Conservation (phyloP, 2,329 filamentous ascomycete species). For the Alternaria sp. region DNA sequence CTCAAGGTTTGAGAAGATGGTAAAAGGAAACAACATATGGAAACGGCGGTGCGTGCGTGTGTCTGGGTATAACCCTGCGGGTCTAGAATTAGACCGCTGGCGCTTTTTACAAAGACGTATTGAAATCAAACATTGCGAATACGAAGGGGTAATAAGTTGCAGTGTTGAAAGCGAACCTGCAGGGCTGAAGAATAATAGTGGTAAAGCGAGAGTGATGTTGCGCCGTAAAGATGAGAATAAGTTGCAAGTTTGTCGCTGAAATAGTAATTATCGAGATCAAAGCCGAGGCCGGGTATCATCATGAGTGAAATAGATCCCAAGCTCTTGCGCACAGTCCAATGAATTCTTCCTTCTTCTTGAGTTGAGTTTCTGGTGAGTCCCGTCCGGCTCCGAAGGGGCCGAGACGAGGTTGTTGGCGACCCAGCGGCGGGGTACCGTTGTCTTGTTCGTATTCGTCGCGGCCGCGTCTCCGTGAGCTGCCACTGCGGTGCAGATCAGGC, state of each 20-base stretch:
- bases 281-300: constrained; percentile 22
- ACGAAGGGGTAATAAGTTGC: constrained; percentile 20
- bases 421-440: constrained; percentile 82
- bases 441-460: constrained; percentile 91
- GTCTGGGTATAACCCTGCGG: constrained; percentile 26
- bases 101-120: constrained; percentile 29
- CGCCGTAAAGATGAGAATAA: constrained; percentile 23
- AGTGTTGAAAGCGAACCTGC: constrained; percentile 6
- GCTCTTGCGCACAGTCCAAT: constrained; percentile 83
- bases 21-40: constrained; percentile 8
- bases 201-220: constrained; percentile 30
- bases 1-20: background rate
- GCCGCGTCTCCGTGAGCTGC: constrained; percentile 73
- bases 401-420: constrained; percentile 59
- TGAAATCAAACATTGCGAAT: constrained; percentile 9
- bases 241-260: constrained; percentile 6
- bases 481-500: constrained; percentile 55
- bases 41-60: constrained; percentile 2
- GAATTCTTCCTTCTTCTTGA: constrained; percentile 92
- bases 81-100: constrained; percentile 31
- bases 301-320: constrained; percentile 98
- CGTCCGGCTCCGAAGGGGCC: constrained; percentile 80
- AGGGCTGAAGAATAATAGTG: constrained; percentile 18
- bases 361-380: constrained; percentile 81
- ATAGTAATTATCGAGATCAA: constrained; percentile 14